phyloP scores from a whole-genome alignment of 148 eudicot species.

The Fagopyrum tataricum region DNA sequence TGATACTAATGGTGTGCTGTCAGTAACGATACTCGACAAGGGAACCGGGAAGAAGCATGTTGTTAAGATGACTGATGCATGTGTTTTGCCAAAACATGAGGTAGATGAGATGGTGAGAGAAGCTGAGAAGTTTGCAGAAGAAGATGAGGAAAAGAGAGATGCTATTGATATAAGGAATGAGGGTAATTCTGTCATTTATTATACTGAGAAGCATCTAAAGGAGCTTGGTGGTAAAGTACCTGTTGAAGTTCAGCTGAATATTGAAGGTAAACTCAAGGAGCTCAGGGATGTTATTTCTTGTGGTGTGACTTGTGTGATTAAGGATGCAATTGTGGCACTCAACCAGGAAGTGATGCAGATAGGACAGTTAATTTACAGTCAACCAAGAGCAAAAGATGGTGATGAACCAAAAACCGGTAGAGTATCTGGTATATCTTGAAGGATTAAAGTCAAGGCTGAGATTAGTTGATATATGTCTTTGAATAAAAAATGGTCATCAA shows the following conservation, averaged over 20 bases:
- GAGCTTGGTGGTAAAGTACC: conserved; percentile 72
- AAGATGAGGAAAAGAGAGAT: conserved; percentile 70
- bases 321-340: conserved; percentile 61
- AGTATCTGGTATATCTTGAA: not conserved
- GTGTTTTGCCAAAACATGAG: conserved; percentile 65
- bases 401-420: not conserved
- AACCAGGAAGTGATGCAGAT: conserved; percentile 68
- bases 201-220: conserved; percentile 70
- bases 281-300: conserved; percentile 44
- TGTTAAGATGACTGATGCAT: conserved; percentile 67
- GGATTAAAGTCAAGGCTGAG: no score
- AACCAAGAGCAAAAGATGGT: conserved; percentile 23
- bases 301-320: conserved; percentile 51
- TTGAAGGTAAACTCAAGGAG: conserved; percentile 50
- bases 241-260: conserved; percentile 44
- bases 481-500: no score
- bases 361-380: conserved; percentile 58
- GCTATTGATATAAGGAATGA: conserved; percentile 77
- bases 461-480: no score
- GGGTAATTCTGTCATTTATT: conserved; percentile 56
- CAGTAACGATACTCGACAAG: conserved; percentile 56
- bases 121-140: conserved; percentile 61
- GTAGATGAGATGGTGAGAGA: conserved; percentile 73
- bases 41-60: conserved; percentile 75
- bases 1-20: conserved; percentile 69